phyloP scores from a whole-genome alignment of 768 basidiomycete genomes.

The Auricularia sp. region DNA sequence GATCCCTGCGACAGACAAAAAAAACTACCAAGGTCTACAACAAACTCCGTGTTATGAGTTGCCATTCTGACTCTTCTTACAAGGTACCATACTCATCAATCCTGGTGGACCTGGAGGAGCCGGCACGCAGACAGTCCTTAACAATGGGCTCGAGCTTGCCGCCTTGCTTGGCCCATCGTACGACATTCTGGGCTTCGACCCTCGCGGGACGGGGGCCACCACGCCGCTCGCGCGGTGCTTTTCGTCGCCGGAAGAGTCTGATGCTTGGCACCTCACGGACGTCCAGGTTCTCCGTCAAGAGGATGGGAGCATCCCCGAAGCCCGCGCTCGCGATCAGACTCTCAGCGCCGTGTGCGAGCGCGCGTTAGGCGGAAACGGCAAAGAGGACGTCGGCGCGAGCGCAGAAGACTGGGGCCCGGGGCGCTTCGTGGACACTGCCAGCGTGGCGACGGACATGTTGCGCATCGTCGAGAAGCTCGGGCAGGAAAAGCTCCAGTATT shows the following conservation, averaged over 20 bases:
- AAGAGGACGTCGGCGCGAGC: neutral
- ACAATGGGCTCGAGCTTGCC: too few relatives aligned
- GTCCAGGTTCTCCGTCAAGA: neutral
- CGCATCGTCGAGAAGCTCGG: conserved; percentile 12
- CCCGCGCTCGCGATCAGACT: neutral
- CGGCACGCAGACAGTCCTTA: neutral
- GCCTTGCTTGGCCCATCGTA: too few relatives aligned
- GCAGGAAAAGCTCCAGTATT: conserved; percentile 13
- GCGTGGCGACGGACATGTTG: conserved; percentile 14
- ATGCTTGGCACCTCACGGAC: neutral
- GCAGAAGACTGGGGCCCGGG: neutral
- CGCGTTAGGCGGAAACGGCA: neutral
- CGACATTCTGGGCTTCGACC: too few relatives aligned
- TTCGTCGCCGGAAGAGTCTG: neutral
- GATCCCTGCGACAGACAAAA: neutral
- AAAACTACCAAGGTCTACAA: neutral
- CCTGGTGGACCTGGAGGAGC: neutral
- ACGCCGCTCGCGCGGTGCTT: too few relatives aligned
- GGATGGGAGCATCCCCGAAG: too few relatives aligned
- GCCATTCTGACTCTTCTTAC: neutral
- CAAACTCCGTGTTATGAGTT: neutral
- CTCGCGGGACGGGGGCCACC: too few relatives aligned
- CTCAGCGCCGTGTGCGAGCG: neutral
- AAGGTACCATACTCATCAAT: neutral
- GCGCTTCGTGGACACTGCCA: conserved; percentile 4